Evolutionary conservation across 202 grass and related monocot species (phyloP), one percentile per base, ranked within the genome.

Genomic region (Alloteropsis angusta): DNA sequence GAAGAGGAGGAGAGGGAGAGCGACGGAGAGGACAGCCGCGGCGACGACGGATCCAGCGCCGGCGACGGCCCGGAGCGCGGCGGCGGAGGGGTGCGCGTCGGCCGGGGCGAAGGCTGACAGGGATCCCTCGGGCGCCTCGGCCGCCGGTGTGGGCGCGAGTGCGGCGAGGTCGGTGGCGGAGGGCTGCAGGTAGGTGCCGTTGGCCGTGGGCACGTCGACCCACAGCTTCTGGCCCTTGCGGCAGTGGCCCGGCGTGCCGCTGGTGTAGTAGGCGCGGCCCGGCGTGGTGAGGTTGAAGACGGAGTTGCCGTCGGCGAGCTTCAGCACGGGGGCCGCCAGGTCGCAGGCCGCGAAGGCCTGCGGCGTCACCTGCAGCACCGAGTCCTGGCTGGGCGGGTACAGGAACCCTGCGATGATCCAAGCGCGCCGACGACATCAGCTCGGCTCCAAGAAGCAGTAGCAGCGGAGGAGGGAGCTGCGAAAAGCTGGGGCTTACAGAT

Each of bases 351-450:
- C 91, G 85, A 85, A 85, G 25, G 85, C 93, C 65, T 38, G 54
- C 72, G 86, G 80, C 28, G 90, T 73, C 4, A 97, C 74, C 82
- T 90, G 80, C 4, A 97, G 41, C 77, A 87, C 90, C 68, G 85
- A 88, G 86, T 93, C 93, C 77, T 89, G 73, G 45, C 83, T 88
- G 42, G 90, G 93, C 58, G 93, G 94, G 83, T 97, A 97, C 13
- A 97, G 78, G 66, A 97, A 97, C 37, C 89, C 89, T 96, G 80
- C 61, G 41, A 4, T 21, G 7, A 2, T 41, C 2, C 37, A 14
- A 13, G 0, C 6, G 11, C 35, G n/a, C n/a, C n/a, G n/a, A n/a
- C n/a, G 9, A 5, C 22, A 26, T 7, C 4, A 4, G 12, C 9
- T 1, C 1, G 14, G 5, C 41, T 19, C 28, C 28, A 54, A 11